A percentile compares a stretch with the other conserved stretches of the same genome.
phyloP scores from a whole-genome alignment of 2,329 filamentous ascomycete species.

The Pyrenophora seminiperda region DNA sequence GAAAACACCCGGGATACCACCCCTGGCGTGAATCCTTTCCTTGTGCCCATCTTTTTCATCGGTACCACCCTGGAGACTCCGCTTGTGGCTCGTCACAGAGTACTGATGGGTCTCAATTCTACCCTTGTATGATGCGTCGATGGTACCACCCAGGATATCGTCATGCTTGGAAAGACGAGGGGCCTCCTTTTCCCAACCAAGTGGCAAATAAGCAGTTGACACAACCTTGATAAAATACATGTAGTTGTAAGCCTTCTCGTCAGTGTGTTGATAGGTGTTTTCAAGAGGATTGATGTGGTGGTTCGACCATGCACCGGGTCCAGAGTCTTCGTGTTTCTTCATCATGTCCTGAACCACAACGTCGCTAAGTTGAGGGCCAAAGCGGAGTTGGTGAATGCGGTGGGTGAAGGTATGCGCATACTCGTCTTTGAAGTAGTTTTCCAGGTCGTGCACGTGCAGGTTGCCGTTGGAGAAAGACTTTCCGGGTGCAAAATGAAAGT shows the following conservation, averaged over 20 bases:
- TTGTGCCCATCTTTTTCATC: slow-evolving; percentile 88
- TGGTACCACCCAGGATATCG: slow-evolving; percentile 53
- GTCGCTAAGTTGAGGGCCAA: slow-evolving; percentile 88
- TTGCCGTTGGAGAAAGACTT: slow-evolving; percentile 95
- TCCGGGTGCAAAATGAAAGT: slow-evolving; percentile 97
- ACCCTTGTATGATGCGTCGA: slow-evolving; percentile 67
- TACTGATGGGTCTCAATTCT: slow-evolving; percentile 98
- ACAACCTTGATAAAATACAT: slow-evolving; percentile 99
- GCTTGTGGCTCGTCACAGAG: slow-evolving; percentile 94
- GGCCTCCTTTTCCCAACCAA: slow-evolving; percentile 76
- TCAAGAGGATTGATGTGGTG: slow-evolving; percentile 94
- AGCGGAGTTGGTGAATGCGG: slow-evolving; percentile 83
- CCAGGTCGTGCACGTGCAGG: slow-evolving; percentile 96
- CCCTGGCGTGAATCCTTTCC: slow-evolving; percentile 85
- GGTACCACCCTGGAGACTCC: slow-evolving; percentile 80
- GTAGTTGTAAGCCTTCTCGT: slow-evolving; percentile 87
- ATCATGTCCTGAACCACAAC: slow-evolving; percentile 57
- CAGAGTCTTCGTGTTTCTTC: slow-evolving; percentile 59
- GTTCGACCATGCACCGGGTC: slow-evolving; percentile 73
- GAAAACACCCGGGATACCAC: slow-evolving; percentile 96
- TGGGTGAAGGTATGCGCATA: slow-evolving; percentile 84
- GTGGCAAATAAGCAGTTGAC: slow-evolving; percentile 88
- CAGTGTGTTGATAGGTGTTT: slow-evolving; percentile 73
- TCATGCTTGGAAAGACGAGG: slow-evolving; percentile 52
- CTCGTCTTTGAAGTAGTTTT: slow-evolving; percentile 85